These are phyloP conservation scores for Leccinum proliferum DNA, from an alignment of 1,284 basidiomycete species.

Conservation along the genomic window DNA sequence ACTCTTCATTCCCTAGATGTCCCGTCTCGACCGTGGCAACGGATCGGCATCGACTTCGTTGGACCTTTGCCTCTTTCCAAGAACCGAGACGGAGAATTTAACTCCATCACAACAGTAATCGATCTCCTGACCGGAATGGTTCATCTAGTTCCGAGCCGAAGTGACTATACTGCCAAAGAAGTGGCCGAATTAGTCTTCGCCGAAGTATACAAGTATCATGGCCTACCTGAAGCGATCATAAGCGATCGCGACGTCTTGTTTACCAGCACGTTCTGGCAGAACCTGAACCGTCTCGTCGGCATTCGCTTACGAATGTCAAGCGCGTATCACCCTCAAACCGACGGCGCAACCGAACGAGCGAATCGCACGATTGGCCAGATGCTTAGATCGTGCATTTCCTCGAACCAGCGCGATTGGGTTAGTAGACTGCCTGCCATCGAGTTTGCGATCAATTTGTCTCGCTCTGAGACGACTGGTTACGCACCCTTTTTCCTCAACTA, in stretches of 20 bases:
- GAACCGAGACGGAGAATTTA: background rate
- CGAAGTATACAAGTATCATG: background rate
- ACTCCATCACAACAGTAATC: background rate
- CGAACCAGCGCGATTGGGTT: constrained; percentile 9
- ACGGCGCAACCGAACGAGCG: background rate
- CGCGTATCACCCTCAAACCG: background rate
- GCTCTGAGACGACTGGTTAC: constrained; percentile 23
- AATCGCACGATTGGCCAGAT: background rate
- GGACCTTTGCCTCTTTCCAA: background rate
- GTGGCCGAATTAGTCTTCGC: background rate
- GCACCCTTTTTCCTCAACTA: constrained; percentile 33
- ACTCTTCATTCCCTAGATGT: background rate
- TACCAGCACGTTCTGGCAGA: background rate
- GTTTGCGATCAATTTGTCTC: constrained; percentile 14
- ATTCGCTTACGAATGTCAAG: background rate
- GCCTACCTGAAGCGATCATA: background rate
- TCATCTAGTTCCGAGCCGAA: background rate
- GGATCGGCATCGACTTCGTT: background rate
- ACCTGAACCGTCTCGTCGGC: background rate
- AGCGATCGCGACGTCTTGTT: background rate
- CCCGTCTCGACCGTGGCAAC: background rate
- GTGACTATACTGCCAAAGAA: background rate
- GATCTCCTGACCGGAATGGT: background rate
- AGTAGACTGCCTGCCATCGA: background rate
- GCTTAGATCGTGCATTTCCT: background rate